A percentile compares a stretch with the other conserved stretches of the same genome.
Evolutionary conservation across 1,139 yeast genomes (phyloP).

Genomic region (Protomyces macrosporus): DNA sequence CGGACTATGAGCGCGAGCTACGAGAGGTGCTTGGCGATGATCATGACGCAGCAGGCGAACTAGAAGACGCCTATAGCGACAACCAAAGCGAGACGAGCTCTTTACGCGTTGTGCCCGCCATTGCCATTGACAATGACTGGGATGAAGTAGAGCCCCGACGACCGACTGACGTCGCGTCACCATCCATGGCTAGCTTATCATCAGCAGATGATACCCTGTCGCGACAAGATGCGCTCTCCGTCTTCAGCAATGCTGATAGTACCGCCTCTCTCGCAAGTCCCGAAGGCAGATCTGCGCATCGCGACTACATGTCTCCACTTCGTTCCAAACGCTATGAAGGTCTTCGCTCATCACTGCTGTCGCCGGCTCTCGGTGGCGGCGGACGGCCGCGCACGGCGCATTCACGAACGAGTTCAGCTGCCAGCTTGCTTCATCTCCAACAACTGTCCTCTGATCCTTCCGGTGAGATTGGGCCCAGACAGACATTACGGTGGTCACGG

Average conservation of each 20-base stretch:
- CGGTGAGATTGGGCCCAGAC: conserved; percentile 34
- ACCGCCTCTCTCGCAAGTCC: background rate
- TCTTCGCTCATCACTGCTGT: conserved; percentile 30
- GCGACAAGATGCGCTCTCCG: conserved; percentile 7
- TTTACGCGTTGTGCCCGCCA: background rate
- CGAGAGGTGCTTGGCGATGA: background rate
- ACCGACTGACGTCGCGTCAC: conserved; percentile 32
- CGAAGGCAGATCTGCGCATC: background rate
- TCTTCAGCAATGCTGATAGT: background rate
- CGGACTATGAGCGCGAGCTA: background rate
- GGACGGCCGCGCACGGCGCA: conserved; percentile 27
- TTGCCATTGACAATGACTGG: background rate
- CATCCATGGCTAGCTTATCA: background rate
- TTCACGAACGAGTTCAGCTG: conserved; percentile 24
- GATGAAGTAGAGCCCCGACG: background rate
- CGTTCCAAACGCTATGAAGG: conserved; percentile 29
- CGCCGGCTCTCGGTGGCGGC: conserved; percentile 28
- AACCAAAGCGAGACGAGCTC: background rate
- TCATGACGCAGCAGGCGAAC: background rate
- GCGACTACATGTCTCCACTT: conserved; percentile 25
- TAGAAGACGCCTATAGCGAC: background rate
- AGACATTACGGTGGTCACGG: conserved; percentile 45
- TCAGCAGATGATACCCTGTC: conserved; percentile 6
- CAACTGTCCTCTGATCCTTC: conserved; percentile 23
- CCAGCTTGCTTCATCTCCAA: conserved; percentile 27